Evolutionary conservation across 2,329 filamentous ascomycete genomes (phyloP), one percentile per base, ranked within the genome.

Genomic region (Sporothrix curviconia): DNA sequence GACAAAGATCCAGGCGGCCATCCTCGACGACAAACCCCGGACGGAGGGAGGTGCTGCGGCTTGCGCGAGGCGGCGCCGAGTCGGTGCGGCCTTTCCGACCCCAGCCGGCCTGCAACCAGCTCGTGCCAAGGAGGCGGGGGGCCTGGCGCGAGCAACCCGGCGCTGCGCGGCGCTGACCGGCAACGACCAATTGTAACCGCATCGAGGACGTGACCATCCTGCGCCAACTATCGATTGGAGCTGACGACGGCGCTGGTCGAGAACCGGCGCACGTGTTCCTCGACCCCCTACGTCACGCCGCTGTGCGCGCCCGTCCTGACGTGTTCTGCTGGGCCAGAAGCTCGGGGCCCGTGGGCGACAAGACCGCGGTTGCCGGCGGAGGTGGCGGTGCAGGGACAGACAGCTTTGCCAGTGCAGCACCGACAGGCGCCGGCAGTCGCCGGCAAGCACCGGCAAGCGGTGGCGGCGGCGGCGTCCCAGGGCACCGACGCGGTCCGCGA

Each of bases 41-140:
- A 95, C 62, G 88, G 95, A n/a, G n/a, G 62, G 83, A 86, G 64
- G 82, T 84, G 44, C 75, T 79, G 22, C 75, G 81, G n/a, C 17
- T 85, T 95, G 68, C 87, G 92, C 55, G 84, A 87, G 51, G 91
- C 94, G 0, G 94, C 90, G 0, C 80, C 34, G 87, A 89, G 54
- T 95, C 90, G 25, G 83, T 99, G 24, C 81, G 87, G n/a, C n/a
- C n/a, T n/a, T 51, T 88, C 90, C 58, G 94, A 99, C 67, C 91
- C 94, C 0, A 92, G 92, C 37, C 82, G 97, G 39, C 94, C n/a
- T n/a, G n/a, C n/a, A n/a, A 99, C 69, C 94, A 99, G 72, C 83
- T 99, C 9, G 85, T 96, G 28, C 94, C 94, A 96, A n/a, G n/a
- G n/a, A n/a, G n/a, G n/a, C n/a, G n/a, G n/a, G 74, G 92, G 92